These are phyloP conservation scores for Kodamaea neixiangensis DNA, from an alignment of 805 yeast genomes.

Conservation along the genomic window DNA sequence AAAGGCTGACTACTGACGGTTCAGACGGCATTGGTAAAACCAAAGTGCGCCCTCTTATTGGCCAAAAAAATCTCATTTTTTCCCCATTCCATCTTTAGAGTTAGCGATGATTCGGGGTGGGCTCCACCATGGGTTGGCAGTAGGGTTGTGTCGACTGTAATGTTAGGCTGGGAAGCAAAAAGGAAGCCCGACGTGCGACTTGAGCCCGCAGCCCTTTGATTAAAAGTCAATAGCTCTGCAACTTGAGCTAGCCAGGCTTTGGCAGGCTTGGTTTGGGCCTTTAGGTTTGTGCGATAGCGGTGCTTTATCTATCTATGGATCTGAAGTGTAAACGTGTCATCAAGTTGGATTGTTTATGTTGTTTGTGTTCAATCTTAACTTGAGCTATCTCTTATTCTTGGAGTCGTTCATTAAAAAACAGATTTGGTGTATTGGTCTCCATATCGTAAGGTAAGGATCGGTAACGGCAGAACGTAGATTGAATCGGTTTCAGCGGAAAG, in stretches of 20 bases:
- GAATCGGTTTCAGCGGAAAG: no score
- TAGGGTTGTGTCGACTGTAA: no score
- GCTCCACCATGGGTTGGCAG: neutral
- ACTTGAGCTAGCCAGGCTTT: conserved; percentile 27
- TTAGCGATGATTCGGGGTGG: neutral
- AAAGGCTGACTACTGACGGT: neutral
- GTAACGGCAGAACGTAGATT: no score
- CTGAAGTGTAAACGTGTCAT: neutral
- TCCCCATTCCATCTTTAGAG: neutral
- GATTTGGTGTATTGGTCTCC: no score
- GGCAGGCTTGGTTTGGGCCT: neutral
- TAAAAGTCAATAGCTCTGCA: conserved; percentile 17
- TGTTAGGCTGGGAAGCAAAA: neutral
- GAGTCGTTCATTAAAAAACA: no score
- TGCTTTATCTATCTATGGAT: neutral
- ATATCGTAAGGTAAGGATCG: no score
- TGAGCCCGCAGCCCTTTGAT: conserved; percentile 12
- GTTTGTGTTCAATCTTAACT: no score
- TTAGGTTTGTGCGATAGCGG: neutral
- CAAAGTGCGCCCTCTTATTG: neutral
- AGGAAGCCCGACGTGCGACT: conserved; percentile 12
- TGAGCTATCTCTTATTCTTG: no score
- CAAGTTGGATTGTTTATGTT: no score
- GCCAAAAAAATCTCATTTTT: neutral
- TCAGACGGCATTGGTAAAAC: neutral